Evolutionary conservation across 2,329 filamentous ascomycete genomes (phyloP).

Genomic region (Colletotrichum salicis): DNA sequence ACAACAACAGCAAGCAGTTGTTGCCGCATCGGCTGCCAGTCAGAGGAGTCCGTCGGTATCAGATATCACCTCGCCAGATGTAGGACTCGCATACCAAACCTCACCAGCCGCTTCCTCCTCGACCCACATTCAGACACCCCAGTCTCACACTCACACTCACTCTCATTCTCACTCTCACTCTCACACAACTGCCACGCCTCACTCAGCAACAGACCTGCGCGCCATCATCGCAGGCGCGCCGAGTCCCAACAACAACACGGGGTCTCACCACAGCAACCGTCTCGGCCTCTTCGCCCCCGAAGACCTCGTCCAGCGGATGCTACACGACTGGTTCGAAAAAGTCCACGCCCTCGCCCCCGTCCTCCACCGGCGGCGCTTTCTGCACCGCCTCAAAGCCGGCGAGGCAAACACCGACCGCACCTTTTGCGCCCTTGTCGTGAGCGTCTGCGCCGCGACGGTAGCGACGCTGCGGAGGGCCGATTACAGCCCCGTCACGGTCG

Average conservation of each 20-base stretch:
- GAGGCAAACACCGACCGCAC: conserved; percentile 41
- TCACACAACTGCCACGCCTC: not conserved
- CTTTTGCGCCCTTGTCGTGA: conserved; percentile 48
- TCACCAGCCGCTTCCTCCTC: conserved; percentile 13
- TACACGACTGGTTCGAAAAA: conserved; percentile 49
- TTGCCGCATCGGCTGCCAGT: not conserved
- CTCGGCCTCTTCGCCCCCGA: conserved; percentile 30
- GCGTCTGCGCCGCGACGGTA: conserved; percentile 47
- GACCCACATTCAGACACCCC: not conserved
- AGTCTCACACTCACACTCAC: not conserved
- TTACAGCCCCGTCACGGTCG: conserved; percentile 42
- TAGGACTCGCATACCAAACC: conserved; percentile 16
- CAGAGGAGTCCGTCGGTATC: conserved; percentile 15
- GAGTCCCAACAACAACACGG: conserved; percentile 11
- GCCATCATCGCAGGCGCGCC: conserved; percentile 25
- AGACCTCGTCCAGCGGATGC: conserved; percentile 36
- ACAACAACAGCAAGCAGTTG: not conserved
- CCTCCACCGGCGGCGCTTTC: conserved; percentile 45
- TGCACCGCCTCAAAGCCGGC: conserved; percentile 41
- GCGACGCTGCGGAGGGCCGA: conserved; percentile 44
- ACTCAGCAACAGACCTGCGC: conserved; percentile 21
- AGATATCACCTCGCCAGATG: conserved; percentile 22
- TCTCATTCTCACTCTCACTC: not conserved
- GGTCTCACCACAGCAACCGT: not conserved
- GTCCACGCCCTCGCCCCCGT: conserved; percentile 49